Evolutionary conservation across 805 yeast genomes (phyloP), one percentile per base, ranked within the genome.

Genomic region (Metschnikowia koreensis): DNA sequence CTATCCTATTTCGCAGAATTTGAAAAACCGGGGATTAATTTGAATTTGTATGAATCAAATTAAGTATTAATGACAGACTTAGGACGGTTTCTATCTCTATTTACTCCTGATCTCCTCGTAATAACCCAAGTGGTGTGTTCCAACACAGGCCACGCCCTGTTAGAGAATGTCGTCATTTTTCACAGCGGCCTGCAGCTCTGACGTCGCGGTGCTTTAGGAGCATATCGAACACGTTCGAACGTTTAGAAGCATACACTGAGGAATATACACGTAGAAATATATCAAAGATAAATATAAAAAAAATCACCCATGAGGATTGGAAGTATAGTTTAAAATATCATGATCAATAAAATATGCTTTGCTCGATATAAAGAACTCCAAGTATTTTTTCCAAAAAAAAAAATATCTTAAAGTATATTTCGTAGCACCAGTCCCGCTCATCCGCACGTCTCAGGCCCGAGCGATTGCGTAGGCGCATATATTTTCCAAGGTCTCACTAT

Each of bases 391-490:
- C 22, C 22, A 4, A 22, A 22, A n/a, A n/a, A n/a, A n/a, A n/a
- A n/a, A n/a, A n/a, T n/a, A n/a, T n/a, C 22, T 22, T 22, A 31
- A 31, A 31, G 13, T 31, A 10, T 9, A 2, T 9, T 31, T 31
- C 13, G 12, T 12, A 31, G 12, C 34, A 31, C 34, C 13, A 12
- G 38, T 26, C 29, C 37, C 46, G 43, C 39, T 44, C 44, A 39
- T 15, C 51, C 52, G 52, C 52, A 41, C 48, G 48, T 41, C 48
- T 40, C 41, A 44, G 36, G 46, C 40, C 52, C 52, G 46, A 41
- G 40, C 17, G 52, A 29, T 12, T 40, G 34, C 44, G 43, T 47
- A 53, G 48, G 50, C 55, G 55, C 55, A 48, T 52, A 46, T 33
- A 42, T 47, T 46, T 44, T 46, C 29, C n/a, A 29, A 38, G 12